A percentile compares a stretch with the other conserved stretches of the same genome.
Evolutionary conservation across 305 asterid species (phyloP).

Genomic region (Solanum hybrid): DNA sequence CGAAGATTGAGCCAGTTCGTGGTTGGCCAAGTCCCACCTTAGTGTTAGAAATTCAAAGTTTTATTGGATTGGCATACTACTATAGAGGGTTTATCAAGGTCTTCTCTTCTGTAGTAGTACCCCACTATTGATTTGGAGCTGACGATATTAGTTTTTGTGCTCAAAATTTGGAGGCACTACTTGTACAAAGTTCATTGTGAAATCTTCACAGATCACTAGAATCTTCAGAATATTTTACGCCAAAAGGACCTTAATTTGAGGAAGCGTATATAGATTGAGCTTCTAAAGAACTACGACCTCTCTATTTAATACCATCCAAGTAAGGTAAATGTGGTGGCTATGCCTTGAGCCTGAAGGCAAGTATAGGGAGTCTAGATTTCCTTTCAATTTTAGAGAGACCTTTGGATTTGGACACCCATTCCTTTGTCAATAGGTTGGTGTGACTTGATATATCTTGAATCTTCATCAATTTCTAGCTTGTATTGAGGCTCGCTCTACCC

Average conservation of each 20-base stretch:
- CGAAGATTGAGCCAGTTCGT: background rate
- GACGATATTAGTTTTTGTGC: background rate
- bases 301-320: background rate
- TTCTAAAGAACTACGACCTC: background rate
- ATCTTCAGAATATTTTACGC: background rate
- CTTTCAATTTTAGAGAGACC: background rate
- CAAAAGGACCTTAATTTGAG: background rate
- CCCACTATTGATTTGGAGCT: background rate
- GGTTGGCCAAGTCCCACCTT: background rate
- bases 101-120: background rate
- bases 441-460: background rate
- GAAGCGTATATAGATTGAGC: background rate
- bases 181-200: background rate
- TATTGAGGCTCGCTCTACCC: background rate
- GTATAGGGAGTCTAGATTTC: background rate
- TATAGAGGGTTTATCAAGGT: background rate
- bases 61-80: background rate
- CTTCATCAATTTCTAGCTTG: background rate
- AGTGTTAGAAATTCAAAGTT: background rate
- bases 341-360: background rate
- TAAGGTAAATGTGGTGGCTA: background rate
- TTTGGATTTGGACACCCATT: background rate
- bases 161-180: background rate
- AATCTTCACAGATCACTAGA: background rate
- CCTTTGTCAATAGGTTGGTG: background rate